A percentile compares a stretch with the other conserved stretches of the same genome.
phyloP scores from a whole-genome alignment of 225 moss, liverwort and hornwort genomes.

The Physcomitrium patens region DNA sequence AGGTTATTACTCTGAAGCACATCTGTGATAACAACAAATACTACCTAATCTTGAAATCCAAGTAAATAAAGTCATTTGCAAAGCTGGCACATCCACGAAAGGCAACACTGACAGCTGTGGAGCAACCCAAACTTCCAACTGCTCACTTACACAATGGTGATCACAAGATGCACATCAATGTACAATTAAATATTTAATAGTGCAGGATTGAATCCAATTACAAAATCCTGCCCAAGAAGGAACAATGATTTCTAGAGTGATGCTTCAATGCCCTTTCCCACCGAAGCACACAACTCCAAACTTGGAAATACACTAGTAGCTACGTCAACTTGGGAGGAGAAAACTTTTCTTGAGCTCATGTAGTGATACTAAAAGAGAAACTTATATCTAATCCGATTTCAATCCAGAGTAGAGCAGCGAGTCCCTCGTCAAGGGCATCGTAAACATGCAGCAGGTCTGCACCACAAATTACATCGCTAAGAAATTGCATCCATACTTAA shows the following conservation, averaged over 20 bases:
- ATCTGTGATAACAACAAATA: not conserved
- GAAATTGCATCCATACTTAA: not conserved
- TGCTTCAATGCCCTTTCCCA: not conserved
- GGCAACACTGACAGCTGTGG: not conserved
- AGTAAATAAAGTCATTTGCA: not conserved
- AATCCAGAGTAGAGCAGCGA: slow-evolving; percentile 62
- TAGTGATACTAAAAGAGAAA: not conserved
- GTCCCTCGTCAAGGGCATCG: slow-evolving; percentile 63
- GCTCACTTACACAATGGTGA: not conserved
- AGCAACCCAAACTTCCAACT: not conserved
- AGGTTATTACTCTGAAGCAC: too few relatives aligned
- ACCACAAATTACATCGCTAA: not conserved
- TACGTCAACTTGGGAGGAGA: not conserved
- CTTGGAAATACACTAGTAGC: not conserved
- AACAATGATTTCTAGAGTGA: not conserved
- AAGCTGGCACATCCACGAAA: not conserved
- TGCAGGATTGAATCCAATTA: not conserved
- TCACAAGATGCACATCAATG: not conserved
- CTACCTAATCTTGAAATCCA: too few relatives aligned
- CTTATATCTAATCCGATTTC: slow-evolving; percentile 45
- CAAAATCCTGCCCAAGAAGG: not conserved
- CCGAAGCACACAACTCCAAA: not conserved
- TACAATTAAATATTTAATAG: not conserved
- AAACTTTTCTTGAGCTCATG: not conserved
- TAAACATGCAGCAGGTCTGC: slow-evolving; percentile 65